Percentiles rank a stretch among this genome's conserved stretches.
These are phyloP conservation scores for Rossbeevera mucosa DNA, from an alignment of 768 basidiomycete genomes.

Conservation along the genomic window DNA sequence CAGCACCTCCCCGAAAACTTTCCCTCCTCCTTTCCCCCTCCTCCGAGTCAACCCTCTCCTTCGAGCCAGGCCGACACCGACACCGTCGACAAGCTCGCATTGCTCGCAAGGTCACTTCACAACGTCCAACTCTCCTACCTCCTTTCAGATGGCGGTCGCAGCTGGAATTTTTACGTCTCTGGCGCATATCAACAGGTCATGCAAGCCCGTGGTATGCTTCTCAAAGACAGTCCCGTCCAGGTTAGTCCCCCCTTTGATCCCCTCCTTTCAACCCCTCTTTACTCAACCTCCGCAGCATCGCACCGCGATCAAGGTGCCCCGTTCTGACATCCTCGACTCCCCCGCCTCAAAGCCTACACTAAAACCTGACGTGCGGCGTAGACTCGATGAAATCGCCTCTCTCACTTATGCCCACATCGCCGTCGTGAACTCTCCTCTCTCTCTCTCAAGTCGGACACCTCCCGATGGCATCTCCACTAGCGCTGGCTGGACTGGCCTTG, in stretches of 20 bases:
- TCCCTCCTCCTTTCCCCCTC: constrained; percentile 38
- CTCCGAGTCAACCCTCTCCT: constrained; percentile 29
- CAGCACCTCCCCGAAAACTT: constrained; percentile 31
- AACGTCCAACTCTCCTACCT: constrained; percentile 82
- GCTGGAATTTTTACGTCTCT: constrained; percentile 87
- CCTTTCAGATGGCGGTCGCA: constrained; percentile 57
- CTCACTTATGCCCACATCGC: constrained; percentile 92
- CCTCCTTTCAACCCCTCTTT: constrained; percentile 6
- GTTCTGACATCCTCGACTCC: constrained; percentile 89
- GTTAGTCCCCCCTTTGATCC: constrained; percentile 35
- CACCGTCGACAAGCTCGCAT: constrained; percentile 72
- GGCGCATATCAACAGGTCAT: constrained; percentile 93
- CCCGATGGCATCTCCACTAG: constrained; percentile 73
- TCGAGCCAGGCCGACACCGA: constrained; percentile 54
- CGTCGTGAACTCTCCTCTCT: constrained; percentile 81
- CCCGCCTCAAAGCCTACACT: constrained; percentile 72
- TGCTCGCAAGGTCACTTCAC: constrained; percentile 76
- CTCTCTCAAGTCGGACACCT: constrained; percentile 69
- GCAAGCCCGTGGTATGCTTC: constrained; percentile 79
- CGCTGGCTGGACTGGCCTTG: constrained; percentile 84
- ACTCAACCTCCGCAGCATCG: constrained; percentile 54
- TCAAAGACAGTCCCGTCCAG: constrained; percentile 86
- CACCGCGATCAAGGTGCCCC: constrained; percentile 82
- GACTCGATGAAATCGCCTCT: constrained; percentile 91
- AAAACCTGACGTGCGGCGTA: constrained; percentile 75